Evolutionary conservation across 2,329 filamentous ascomycete genomes (phyloP), one percentile per base, ranked within the genome.

Genomic region (Pseudopyrenochaeta lycopersici): DNA sequence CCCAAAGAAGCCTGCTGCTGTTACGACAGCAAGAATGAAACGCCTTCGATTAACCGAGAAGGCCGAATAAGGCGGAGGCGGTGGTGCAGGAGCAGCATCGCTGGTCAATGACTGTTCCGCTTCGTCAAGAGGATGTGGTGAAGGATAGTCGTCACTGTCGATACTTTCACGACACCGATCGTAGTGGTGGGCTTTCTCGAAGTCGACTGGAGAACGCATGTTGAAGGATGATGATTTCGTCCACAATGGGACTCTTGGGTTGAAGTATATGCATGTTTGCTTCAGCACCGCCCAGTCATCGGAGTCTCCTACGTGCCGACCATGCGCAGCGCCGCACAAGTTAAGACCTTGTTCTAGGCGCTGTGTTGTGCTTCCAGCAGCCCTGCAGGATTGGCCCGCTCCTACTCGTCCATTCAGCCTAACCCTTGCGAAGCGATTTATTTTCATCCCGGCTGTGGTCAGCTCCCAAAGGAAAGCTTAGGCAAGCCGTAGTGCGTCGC

Each of bases 1-100:
- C 0, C 75, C 78, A 36, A 80, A 74, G 62, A 79, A 77, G 2
- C 77, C 78, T 1, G 76, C 77, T 4, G 71, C 59, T 2, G 77
- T 79, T 41, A 79, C 75, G 20, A 79, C 61, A 18, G 51, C 57
- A 5, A 81, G 64, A 30, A 80, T 75, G 45, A 80, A 74, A 14
- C 68, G 67, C 46, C 70, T 70, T 6, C 74, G 70, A 33, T 68
- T 66, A 9, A 68, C 58, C 0, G 75, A 67, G 42, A 79, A 76
- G 1, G 74, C 77, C 4, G 77, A 75, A 54, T 80, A 81, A 33
- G 60, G 65, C 10, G 56, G 56, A 51, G 32, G 43, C 11, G 56
- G 47, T 44, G 53, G 35, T 6, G 50, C 23, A 15, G 52, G 48
- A 42, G 46, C 36, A 38, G 23, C 29, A 18, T 57, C 45, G 17